Conservation (phyloP, 768 basidiomycete species). For the Cystobasidium tubakii region DNA sequence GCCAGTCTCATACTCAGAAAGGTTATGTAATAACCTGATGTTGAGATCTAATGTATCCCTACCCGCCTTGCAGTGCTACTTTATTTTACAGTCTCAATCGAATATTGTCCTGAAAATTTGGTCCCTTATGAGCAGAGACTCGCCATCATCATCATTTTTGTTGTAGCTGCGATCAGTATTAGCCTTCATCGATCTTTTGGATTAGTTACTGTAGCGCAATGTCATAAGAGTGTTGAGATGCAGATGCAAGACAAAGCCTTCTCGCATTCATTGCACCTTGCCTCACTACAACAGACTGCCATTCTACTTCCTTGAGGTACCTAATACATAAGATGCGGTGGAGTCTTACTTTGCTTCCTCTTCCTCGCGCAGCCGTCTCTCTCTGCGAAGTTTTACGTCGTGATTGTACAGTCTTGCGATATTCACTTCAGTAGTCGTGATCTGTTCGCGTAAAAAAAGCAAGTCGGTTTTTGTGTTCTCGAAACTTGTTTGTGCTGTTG, state of each 20-base stretch:
- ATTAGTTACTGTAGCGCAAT: background rate
- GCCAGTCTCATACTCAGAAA: constrained; percentile 15
- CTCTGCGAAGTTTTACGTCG: constrained; percentile 79
- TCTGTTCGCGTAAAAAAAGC: constrained; percentile 86
- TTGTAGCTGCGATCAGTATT: background rate
- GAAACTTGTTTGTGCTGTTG: constrained; percentile 62
- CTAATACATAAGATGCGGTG: background rate
- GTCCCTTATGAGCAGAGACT: too few species aligned
- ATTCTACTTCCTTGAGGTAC: background rate
- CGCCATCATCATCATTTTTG: too few species aligned
- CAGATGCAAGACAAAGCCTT: too few species aligned
- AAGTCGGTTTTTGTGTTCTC: constrained; percentile 73
- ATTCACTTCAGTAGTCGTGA: constrained; percentile 93
- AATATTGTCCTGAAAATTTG: too few species aligned
- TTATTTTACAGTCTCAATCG: too few species aligned
- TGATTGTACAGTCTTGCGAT: constrained; percentile 93
- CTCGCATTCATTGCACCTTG: background rate
- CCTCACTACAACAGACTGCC: background rate
- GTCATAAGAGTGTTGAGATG: background rate
- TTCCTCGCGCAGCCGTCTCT: constrained; percentile 45
- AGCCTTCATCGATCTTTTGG: background rate
- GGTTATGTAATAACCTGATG: constrained; percentile 14
- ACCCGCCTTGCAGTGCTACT: too few species aligned
- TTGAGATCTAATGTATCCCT: too few species aligned
- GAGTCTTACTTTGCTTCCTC: constrained; percentile 16